Percentiles rank a stretch among this genome's conserved stretches.
These are phyloP conservation scores for Lactarius sp. DNA, from an alignment of 768 basidiomycete genomes.

Conservation along the genomic window DNA sequence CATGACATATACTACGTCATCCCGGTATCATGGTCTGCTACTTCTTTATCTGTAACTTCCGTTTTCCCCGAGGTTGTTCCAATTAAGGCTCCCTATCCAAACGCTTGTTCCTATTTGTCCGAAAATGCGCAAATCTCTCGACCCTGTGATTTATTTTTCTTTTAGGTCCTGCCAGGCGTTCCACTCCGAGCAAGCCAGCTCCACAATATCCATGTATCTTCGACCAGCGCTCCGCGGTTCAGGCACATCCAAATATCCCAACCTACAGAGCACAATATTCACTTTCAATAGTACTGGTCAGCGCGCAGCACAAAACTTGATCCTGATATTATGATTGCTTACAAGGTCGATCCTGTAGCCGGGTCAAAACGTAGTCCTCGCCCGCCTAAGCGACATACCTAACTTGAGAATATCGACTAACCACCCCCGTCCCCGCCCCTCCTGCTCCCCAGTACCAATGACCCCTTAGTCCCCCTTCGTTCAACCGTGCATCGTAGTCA, in stretches of 20 bases:
- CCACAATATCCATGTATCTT: constrained; percentile 3
- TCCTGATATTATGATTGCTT: background rate
- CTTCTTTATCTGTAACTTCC: background rate
- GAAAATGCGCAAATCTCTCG: background rate
- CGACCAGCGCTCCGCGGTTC: constrained; percentile 16
- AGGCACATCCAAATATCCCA: constrained; percentile 4
- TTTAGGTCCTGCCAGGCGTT: background rate
- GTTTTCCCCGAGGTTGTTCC: background rate
- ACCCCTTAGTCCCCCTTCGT: too few relatives aligned
- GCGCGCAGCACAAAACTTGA: background rate
- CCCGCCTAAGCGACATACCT: background rate
- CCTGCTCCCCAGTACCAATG: too few relatives aligned
- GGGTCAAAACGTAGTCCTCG: background rate
- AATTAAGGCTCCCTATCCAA: background rate
- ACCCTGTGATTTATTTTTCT: constrained; percentile 10
- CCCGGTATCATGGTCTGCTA: background rate
- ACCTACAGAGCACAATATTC: background rate
- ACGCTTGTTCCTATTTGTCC: background rate
- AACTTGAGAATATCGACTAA: background rate
- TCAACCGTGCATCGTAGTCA: too few relatives aligned
- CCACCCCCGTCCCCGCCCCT: too few relatives aligned
- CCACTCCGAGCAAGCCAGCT: constrained; percentile 10
- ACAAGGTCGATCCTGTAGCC: background rate
- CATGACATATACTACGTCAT: background rate
- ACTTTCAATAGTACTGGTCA: too few relatives aligned